Evolutionary conservation across 768 basidiomycete species (phyloP), one percentile per base, ranked within the genome.

Genomic region (Kwoniella dejecticola): DNA sequence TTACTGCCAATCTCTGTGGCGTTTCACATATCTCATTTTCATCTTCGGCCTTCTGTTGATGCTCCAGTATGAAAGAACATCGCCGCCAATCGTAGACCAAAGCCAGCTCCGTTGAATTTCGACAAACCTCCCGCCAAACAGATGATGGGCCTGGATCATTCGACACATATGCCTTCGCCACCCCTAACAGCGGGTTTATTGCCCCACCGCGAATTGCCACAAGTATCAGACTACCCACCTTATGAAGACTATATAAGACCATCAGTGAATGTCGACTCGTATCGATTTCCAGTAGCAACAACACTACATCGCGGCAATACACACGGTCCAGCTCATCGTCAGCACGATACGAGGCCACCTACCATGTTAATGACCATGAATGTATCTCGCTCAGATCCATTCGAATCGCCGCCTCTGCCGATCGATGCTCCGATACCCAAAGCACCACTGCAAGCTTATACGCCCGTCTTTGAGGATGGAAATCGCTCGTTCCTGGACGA

Each of bases 391-490:
- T n/a, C n/a, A n/a, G n/a, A n/a, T n/a, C n/a, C n/a, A n/a, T n/a
- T n/a, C n/a, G 42, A 33, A 13, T 30, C 23, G 21, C 40, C 45
- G 4, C 56, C 56, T 21, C 27, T 57, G n/a, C 56, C 56, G 17
- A 31, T 31, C 21, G 19, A 57, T 40, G 56, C 56, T 8, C 44
- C 56, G 15, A 29, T 40, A 3, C 56, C 56, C 23, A 44, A 19
- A 57, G 56, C 56, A 11, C 56, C 56, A 4, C 24, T 48, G 4
- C 44, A 31, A 30, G 21, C 27, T 1, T 40, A 47, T 17, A 40
- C 36, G 12, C 42, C 56, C 10, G 21, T 57, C 19, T 57, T 57
- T 24, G 56, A 57, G 41, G 56, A 57, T 8, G 24, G n/a, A n/a
- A n/a, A 33, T 11, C 24, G 45, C 11, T 17, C 27, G 10, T 24